Evolutionary conservation across 345 rosid genomes (phyloP).

Genomic region (Arabis alpina): DNA sequence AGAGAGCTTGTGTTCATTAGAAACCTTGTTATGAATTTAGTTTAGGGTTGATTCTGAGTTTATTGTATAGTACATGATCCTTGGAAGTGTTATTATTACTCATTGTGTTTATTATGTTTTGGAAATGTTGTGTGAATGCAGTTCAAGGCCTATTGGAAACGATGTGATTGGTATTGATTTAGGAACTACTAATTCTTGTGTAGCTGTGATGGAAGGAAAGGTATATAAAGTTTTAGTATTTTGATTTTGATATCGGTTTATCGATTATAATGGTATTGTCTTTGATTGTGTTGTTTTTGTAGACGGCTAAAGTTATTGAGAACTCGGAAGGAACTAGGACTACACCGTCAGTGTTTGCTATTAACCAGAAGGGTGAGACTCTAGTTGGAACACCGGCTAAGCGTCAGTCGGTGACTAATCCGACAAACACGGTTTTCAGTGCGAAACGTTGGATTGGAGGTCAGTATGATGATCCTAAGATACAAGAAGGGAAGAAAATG

Average conservation of each 20-base stretch:
- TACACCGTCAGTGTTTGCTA: conserved; percentile 57
- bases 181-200: conserved; percentile 67
- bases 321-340: conserved; percentile 55
- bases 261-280: background rate
- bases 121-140: conserved; percentile 25
- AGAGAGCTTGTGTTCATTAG: background rate
- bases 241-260: background rate
- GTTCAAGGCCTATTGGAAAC: conserved; percentile 59
- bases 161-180: conserved; percentile 64
- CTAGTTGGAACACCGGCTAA: conserved; percentile 59
- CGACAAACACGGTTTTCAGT: conserved; percentile 46
- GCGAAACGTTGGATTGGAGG: conserved; percentile 53
- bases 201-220: conserved; percentile 68
- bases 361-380: conserved; percentile 48
- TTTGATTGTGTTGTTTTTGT: conserved; percentile 3
- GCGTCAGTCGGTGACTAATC: conserved; percentile 54
- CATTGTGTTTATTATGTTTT: too few species aligned
- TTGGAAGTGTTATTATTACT: background rate
- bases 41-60: too few species aligned
- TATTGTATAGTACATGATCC: too few species aligned
- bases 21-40: too few species aligned
- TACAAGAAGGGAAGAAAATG: conserved; percentile 55
- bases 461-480: conserved; percentile 46
- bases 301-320: conserved; percentile 57
- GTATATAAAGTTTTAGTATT: conserved; percentile 26